Evolutionary conservation across 1,284 basidiomycete genomes (phyloP), one percentile per base, ranked within the genome.

Genomic region (Ganoderma multipileum): DNA sequence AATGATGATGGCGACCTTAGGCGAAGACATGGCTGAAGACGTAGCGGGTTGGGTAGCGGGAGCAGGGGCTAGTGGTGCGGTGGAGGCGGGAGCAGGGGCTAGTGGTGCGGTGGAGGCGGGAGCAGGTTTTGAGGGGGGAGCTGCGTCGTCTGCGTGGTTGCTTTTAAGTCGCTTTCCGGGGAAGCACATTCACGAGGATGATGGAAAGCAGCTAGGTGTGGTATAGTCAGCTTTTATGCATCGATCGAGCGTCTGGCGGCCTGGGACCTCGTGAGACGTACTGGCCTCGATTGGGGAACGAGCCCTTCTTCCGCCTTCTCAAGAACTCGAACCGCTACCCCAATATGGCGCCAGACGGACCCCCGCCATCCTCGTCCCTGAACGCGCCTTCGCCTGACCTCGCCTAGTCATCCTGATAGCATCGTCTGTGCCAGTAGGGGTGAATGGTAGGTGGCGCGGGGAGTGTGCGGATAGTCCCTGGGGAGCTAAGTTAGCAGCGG

Each of bases 1-100:
- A 84, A 94, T 91, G 76, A 94, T 81, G 76, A 96, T 94, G 67
- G 91, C 94, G 77, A 94, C 84, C 77, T 87, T 89, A 61, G 92
- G 90, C 30, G 75, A 64, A 44, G 76, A 73, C 78, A 79, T 81
- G 65, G 75, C 62, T 65, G 67, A 1, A 36, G 62, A 60, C 50
- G 72, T 41, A 12, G 74, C 57, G 65, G 72, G 18, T 23, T 68
- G 64, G 60, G 71, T 67, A n/a, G 73, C 54, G 63, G 73, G 63
- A 54, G 71, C 63, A 33, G 73, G 63, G 11, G 69, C 63, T 61
- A 60, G 76, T 66, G 61, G 74, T 26, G 38, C 23, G 38, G 58
- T 5, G 33, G 55, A 36, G 55, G 73, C 54, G 63, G 73, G 63
- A 54, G 71, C 63, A 33, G 73, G 63, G 11, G 69, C 63, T 61